Evolutionary conservation across 2,329 filamentous ascomycete species (phyloP).

Genomic region (Nigrospora osmanthi): DNA sequence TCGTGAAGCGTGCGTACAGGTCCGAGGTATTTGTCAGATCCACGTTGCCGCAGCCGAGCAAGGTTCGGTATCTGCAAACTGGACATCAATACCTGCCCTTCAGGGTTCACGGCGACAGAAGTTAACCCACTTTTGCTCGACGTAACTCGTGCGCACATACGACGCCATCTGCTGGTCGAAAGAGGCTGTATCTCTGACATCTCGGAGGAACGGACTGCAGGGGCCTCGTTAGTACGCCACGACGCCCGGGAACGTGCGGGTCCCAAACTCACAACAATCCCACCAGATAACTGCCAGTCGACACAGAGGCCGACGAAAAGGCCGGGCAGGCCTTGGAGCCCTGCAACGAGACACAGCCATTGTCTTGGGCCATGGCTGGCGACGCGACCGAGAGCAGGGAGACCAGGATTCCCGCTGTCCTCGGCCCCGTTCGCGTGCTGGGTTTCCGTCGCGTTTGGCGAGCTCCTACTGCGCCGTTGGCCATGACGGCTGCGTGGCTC

Average conservation of each 20-base stretch:
- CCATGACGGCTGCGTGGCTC: slow-evolving; percentile 1
- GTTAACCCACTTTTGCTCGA: slow-evolving; percentile 63
- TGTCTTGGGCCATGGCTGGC: slow-evolving; percentile 12
- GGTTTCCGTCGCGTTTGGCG: not conserved
- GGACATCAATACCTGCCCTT: slow-evolving; percentile 4
- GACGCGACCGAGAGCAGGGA: slow-evolving; percentile 13
- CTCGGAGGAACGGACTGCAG: slow-evolving; percentile 67
- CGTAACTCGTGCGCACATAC: slow-evolving; percentile 70
- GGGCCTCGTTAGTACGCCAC: not conserved
- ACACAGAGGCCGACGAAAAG: slow-evolving; percentile 27
- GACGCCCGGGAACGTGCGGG: slow-evolving; percentile 8
- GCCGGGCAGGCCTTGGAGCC: slow-evolving; percentile 26
- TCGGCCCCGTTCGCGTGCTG: slow-evolving; percentile 4
- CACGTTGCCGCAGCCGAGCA: slow-evolving; percentile 74
- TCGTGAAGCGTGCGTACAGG: slow-evolving; percentile 90
- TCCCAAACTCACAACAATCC: slow-evolving; percentile 17
- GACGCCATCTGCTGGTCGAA: slow-evolving; percentile 70
- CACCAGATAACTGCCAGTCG: slow-evolving; percentile 20
- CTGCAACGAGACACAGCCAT: slow-evolving; percentile 25
- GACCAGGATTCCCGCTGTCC: slow-evolving; percentile 8
- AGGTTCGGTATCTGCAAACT: slow-evolving; percentile 61
- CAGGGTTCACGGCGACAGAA: not conserved
- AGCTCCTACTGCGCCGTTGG: not conserved
- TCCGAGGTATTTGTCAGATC: slow-evolving; percentile 71
- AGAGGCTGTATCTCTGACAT: slow-evolving; percentile 64